Evolutionary conservation across 2,329 filamentous ascomycete species (phyloP), one percentile per base, ranked within the genome.

Genomic region (Calycina marina): DNA sequence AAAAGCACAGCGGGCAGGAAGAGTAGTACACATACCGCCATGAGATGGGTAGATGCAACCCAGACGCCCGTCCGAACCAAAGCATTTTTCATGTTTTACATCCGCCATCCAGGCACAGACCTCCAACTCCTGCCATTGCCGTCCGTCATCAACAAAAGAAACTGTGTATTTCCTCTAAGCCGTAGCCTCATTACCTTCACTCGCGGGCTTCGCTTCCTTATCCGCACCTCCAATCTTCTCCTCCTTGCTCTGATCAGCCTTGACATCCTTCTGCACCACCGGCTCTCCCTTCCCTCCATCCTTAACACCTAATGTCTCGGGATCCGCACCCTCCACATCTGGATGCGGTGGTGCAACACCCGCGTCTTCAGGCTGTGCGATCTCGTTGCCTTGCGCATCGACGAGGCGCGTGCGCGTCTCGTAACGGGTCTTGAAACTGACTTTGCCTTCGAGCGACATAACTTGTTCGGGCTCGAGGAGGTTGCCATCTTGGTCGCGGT

Each of bases 391-490:
- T 26, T 73, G 56, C 32, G 70, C 71, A 55, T 93, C 84, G 25
- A 93, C 65, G 35, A 96, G 58, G 36, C 83, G 77, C 6, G 85
- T 94, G 42, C 81, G 72, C n/a, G 88, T 94, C 64, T 96, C 88
- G 54, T 94, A 94, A 44, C 78, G 79, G 9, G 90, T 96, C 61
- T 92, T 77, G 61, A 98, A 94, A 49, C 84, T 83, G 38, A 96
- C 86, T 58, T 93, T 92, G 49, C 88, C 90, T 55, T 88, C 72
- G 18, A 98, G 71, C 13, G 70, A 72, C 49, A 79, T 72, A 37
- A 98, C 85, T 53, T 93, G 72, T 50, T 85, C 80, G 34, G 79
- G 73, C 50, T 88, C 64, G 18, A 98, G 69, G 18, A 96, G 56
- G 51, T 94, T 94, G 43, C 90, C 90, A 46, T 93, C 67, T 56